A percentile compares a stretch with the other conserved stretches of the same genome.
Conservation (phyloP, 768 basidiomycete species). For the Tylopilus sp. region DNA sequence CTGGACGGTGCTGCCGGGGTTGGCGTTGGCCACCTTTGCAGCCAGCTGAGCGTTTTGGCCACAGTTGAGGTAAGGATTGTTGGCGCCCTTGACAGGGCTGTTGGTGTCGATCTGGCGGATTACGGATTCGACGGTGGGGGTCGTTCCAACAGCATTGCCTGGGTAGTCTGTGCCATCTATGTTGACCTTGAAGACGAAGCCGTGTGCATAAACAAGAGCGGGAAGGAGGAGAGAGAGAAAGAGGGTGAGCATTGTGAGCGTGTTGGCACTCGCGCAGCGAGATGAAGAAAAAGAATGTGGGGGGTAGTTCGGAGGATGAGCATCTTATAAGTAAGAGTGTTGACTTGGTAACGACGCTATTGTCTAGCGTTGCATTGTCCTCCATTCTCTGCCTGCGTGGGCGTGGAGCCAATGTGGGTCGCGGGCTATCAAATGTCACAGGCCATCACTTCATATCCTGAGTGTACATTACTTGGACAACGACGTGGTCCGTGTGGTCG, state of each 20-base stretch:
- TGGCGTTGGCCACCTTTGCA: slow-evolving; percentile 45
- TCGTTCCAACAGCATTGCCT: slow-evolving; percentile 31
- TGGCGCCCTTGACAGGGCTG: slow-evolving; percentile 52
- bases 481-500: too few species aligned
- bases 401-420: neutral
- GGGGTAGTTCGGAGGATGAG: too few species aligned
- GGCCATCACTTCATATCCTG: too few species aligned
- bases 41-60: slow-evolving; percentile 51
- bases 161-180: slow-evolving; percentile 28
- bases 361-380: neutral
- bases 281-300: neutral
- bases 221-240: slow-evolving; percentile 21
- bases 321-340: neutral
- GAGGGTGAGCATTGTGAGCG: slow-evolving; percentile 13
- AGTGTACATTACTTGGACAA: too few species aligned
- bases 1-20: slow-evolving; percentile 52
- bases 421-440: too few species aligned
- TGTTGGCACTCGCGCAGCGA: slow-evolving; percentile 24
- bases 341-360: neutral
- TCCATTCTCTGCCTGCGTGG: neutral
- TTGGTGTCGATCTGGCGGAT: slow-evolving; percentile 44
- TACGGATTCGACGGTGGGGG: slow-evolving; percentile 26
- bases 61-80: slow-evolving; percentile 54
- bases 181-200: slow-evolving; percentile 23
- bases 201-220: slow-evolving; percentile 27